Conservation (phyloP, 2,329 filamentous ascomycete species). For the Blumeria graminis region DNA sequence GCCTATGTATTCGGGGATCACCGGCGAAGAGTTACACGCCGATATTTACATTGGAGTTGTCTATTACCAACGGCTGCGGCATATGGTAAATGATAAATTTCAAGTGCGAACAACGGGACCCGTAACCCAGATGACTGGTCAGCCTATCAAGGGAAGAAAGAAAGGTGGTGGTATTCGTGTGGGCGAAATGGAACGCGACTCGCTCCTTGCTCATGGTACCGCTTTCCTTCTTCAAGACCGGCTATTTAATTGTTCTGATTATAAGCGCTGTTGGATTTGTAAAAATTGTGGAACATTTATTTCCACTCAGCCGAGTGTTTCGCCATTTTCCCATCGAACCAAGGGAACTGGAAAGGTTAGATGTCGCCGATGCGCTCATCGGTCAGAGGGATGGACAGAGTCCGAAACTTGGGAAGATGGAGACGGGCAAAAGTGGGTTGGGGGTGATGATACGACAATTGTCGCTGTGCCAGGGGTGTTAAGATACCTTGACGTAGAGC, state of each 20-base stretch:
- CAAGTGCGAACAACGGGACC: constrained; percentile 92
- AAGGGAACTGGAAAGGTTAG: constrained; percentile 45
- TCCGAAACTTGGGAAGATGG: constrained; percentile 86
- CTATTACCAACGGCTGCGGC: constrained; percentile 90
- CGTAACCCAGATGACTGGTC: constrained; percentile 70
- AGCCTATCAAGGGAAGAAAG: constrained; percentile 91
- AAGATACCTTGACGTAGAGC: constrained; percentile 80
- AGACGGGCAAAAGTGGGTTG: constrained; percentile 58
- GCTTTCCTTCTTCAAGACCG: constrained; percentile 89
- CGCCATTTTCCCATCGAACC: constrained; percentile 37
- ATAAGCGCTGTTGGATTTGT: constrained; percentile 74
- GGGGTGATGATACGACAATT: constrained; percentile 72
- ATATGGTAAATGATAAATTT: constrained; percentile 99
- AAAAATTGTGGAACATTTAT: constrained; percentile 75
- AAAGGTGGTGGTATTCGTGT: constrained; percentile 96
- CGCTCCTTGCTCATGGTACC: constrained; percentile 79
- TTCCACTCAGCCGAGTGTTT: constrained; percentile 59
- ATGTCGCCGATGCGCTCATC: constrained; percentile 49
- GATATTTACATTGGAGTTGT: constrained; percentile 95
- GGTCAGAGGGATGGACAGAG: constrained; percentile 19
- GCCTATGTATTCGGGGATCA: constrained; percentile 95
- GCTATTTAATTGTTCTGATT: constrained; percentile 91
- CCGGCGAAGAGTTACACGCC: constrained; percentile 73
- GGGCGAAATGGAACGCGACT: constrained; percentile 96
- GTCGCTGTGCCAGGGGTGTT: constrained; percentile 84